phyloP scores from a whole-genome alignment of 306 rosid species.

The Sesbania bispinosa region DNA sequence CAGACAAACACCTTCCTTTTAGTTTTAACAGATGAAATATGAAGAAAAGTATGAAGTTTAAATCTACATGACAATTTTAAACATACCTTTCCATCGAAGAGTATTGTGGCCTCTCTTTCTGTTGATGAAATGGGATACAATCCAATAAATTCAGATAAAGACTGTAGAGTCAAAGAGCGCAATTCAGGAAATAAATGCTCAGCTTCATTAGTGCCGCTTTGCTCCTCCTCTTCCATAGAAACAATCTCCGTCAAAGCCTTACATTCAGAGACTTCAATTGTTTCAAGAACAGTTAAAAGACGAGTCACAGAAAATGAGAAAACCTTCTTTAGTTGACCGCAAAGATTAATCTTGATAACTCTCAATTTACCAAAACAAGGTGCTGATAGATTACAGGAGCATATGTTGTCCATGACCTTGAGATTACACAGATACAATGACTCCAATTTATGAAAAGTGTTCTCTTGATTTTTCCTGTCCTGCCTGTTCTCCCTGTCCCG shows the following conservation, averaged over 20 bases:
- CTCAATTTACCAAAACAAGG: constrained; percentile 31
- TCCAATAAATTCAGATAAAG: not conserved
- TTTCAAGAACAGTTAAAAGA: constrained; percentile 22
- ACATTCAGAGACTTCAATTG: constrained; percentile 37
- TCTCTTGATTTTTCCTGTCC: too few relatives aligned
- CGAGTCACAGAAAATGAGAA: not conserved
- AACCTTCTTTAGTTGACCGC: constrained; percentile 17
- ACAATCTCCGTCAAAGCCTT: constrained; percentile 19
- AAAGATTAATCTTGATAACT: constrained; percentile 4
- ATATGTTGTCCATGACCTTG: not conserved
- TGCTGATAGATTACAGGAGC: not conserved
- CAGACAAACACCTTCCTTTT: not conserved
- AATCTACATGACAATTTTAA: not conserved
- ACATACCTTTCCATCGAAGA: constrained; percentile 3
- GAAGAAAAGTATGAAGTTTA: not conserved
- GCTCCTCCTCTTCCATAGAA: not conserved
- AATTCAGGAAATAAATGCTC: not conserved
- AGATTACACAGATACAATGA: constrained; percentile 18
- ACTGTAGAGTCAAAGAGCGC: not conserved
- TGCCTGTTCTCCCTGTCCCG: too few relatives aligned
- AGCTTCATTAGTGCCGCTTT: not conserved
- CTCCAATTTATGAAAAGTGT: constrained; percentile 26
- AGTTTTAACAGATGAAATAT: not conserved
- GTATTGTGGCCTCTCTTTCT: not conserved
- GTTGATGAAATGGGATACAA: not conserved